Percentiles rank a stretch among this genome's conserved stretches.
phyloP scores from a whole-genome alignment of 2,329 filamentous ascomycete genomes.

The Botrytis elliptica region DNA sequence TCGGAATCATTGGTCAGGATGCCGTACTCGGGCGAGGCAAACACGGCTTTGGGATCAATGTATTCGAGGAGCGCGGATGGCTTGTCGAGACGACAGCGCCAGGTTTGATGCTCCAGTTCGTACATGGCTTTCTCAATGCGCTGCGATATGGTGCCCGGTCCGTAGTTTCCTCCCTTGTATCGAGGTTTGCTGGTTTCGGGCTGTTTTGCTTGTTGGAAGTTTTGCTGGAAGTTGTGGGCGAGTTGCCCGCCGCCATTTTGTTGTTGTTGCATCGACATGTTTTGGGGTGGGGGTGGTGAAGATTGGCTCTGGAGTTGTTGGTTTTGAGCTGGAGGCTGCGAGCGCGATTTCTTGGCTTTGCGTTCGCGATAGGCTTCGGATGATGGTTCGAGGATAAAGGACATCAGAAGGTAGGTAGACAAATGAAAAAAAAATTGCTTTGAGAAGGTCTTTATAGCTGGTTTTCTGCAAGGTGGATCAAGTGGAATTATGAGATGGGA shows the following conservation, averaged over 20 bases:
- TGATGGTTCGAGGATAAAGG: constrained; percentile 18
- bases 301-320: constrained; percentile 10
- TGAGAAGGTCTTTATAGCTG: constrained; percentile 11
- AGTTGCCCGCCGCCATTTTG: constrained; percentile 5
- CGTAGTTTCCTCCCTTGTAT: constrained; percentile 21
- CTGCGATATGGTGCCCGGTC: constrained; percentile 17
- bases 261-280: constrained; percentile 17
- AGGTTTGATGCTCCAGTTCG: constrained; percentile 20
- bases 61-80: constrained; percentile 17
- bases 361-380: constrained; percentile 21
- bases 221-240: constrained; percentile 11
- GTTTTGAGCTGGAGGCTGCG: constrained; percentile 10
- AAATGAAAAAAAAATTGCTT: neutral
- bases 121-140: constrained; percentile 18
- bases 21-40: constrained; percentile 19
- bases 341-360: constrained; percentile 16
- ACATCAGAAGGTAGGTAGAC: neutral
- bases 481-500: neutral
- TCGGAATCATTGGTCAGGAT: constrained; percentile 19
- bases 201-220: constrained; percentile 16
- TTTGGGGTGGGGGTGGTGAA: neutral
- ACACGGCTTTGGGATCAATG: constrained; percentile 21
- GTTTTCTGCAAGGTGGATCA: neutral
- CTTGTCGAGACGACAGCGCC: constrained; percentile 21
- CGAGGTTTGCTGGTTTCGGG: constrained; percentile 14